These are phyloP conservation scores for Yamadazyma nakazawae DNA, from an alignment of 805 yeast genomes.

Conservation along the genomic window DNA sequence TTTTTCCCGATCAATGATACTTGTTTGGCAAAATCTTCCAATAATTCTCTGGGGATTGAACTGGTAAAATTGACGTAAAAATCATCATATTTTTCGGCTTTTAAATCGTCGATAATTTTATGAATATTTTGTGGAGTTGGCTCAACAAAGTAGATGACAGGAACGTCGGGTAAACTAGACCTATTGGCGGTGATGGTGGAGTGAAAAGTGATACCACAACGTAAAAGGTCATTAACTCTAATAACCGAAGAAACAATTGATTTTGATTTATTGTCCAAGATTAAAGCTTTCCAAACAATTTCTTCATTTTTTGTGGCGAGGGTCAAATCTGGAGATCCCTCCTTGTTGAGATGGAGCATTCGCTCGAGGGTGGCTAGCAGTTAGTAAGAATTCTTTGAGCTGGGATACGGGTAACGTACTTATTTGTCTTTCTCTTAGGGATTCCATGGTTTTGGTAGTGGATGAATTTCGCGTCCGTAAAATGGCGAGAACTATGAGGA, in stretches of 20 bases:
- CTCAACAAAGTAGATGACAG: constrained; percentile 86
- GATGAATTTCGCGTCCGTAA: background rate
- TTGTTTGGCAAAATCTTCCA: constrained; percentile 85
- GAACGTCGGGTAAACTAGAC: constrained; percentile 89
- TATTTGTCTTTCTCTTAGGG: constrained; percentile 12
- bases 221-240: constrained; percentile 84
- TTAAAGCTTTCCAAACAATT: constrained; percentile 85
- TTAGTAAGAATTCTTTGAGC: background rate
- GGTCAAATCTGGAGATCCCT: constrained; percentile 51
- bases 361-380: constrained; percentile 50
- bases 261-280: constrained; percentile 78
- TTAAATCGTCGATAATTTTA: constrained; percentile 67
- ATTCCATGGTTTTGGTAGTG: constrained; percentile 1
- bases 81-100: constrained; percentile 70
- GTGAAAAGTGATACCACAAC: constrained; percentile 91
- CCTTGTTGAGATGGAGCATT: constrained; percentile 80
- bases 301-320: constrained; percentile 59
- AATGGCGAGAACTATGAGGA: background rate
- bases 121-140: constrained; percentile 79
- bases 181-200: constrained; percentile 67
- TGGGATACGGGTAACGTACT: constrained; percentile 1
- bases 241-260: constrained; percentile 87
- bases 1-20: constrained; percentile 74
- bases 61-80: constrained; percentile 86
- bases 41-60: constrained; percentile 66